Base-by-base conservation (phyloP, 148 eudicot species). In the Suaeda aralocaspica region DNA sequence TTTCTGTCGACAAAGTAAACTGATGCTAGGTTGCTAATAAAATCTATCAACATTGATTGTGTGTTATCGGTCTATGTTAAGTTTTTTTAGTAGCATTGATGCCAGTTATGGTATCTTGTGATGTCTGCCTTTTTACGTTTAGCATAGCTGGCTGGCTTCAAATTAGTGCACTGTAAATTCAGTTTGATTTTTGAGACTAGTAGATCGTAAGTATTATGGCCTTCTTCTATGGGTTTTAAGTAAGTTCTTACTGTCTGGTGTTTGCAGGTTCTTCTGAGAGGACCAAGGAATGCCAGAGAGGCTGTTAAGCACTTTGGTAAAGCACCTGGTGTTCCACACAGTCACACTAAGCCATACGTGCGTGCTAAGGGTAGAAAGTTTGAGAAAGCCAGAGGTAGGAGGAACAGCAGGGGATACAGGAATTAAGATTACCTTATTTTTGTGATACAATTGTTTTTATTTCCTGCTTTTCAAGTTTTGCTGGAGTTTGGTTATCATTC, bases 261-360 rank as follows among this genome's bases (percentile, higher is more conserved):
- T 75, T 25, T 71, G 61, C 69, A 81, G 84, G 79, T 81, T 57
- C 81, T 81, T 44, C 77, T 81, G 22, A 78, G 84, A 66, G 84
- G 84, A 1, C 84, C 84, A 2, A 81, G 71, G 84, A 81, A 78
- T 68, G 77, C 79, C 3, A 72, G 84, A 18, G 82, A 78, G 55
- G 81, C 81, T 15, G 81, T 81, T 13, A 81, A 67, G 72, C 84
- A 78, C 74, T 77, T 81, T 52, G 84, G 82, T 0, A 81, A 66
- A 48, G 84, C 84, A 45, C 84, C 84, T 33, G 84, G 84, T 60
- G 82, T 81, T 9, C 84, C 84, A 19, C 77, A 78, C 74, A 81
- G 84, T 66, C 84, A 78, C 79, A 78, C 82, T 28, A 81, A 81
- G 48, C 82, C 79, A 15, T 81, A 81, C 24, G 82, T 81, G 24